A percentile compares a stretch with the other conserved stretches of the same genome.
Evolutionary conservation across 768 basidiomycete species (phyloP).

Genomic region (Hydnomerulius pinastri): DNA sequence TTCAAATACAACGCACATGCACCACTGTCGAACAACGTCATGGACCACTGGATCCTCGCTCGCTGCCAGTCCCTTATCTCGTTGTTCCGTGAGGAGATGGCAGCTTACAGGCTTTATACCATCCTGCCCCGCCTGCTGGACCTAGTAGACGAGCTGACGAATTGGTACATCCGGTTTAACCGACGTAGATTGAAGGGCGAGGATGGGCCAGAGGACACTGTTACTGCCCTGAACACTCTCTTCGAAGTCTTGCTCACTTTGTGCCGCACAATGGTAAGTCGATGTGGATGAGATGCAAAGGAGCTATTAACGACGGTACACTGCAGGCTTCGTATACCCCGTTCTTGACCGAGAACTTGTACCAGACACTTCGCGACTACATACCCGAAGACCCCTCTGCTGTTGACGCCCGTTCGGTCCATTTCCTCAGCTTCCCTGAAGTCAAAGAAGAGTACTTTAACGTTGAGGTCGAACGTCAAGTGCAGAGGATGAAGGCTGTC

Average conservation of each 20-base stretch:
- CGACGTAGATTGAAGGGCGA: conserved; percentile 94
- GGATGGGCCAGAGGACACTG: conserved; percentile 85
- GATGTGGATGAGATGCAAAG: neutral
- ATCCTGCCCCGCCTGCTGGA: conserved; percentile 93
- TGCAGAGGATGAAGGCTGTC: conserved; percentile 91
- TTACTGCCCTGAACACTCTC: conserved; percentile 88
- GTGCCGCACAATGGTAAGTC: conserved; percentile 88
- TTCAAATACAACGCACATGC: conserved; percentile 91
- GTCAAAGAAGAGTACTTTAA: conserved; percentile 96
- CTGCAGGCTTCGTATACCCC: conserved; percentile 94
- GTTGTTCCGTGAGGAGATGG: conserved; percentile 93
- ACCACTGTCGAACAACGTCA: conserved; percentile 84
- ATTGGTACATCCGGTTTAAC: conserved; percentile 99
- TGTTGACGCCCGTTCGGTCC: conserved; percentile 87
- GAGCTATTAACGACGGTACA: conserved; percentile 1
- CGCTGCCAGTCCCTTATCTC: conserved; percentile 96
- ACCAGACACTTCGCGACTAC: conserved; percentile 85
- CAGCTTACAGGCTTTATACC: conserved; percentile 94
- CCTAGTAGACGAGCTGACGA: conserved; percentile 94
- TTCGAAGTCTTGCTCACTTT: conserved; percentile 95
- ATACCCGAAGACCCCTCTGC: conserved; percentile 73
- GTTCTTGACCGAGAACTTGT: conserved; percentile 95
- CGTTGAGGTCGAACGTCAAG: conserved; percentile 88
- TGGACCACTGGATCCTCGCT: conserved; percentile 98
- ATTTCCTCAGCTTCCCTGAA: conserved; percentile 93